Percentiles rank a stretch among this genome's conserved stretches.
These are phyloP conservation scores for Tuber indicum DNA, from an alignment of 495 filamentous ascomycete genomes.

Conservation along the genomic window DNA sequence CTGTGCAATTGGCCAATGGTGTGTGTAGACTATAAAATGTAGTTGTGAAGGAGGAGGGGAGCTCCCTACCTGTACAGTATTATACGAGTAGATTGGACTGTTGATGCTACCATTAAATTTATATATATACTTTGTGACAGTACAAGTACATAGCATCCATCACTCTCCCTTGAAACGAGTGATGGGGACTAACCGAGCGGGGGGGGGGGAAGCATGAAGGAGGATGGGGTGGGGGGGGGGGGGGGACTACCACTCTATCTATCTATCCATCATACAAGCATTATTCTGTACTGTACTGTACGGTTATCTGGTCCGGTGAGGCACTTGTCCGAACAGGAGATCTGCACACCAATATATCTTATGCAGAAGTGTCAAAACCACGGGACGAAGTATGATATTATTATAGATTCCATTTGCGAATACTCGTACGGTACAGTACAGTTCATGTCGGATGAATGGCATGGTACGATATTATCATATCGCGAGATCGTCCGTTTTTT, in stretches of 20 bases:
- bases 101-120: too few species aligned
- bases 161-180: background rate
- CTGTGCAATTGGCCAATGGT: background rate
- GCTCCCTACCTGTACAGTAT: too few species aligned
- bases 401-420: too few species aligned
- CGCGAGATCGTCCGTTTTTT: background rate
- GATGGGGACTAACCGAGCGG: background rate
- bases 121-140: background rate
- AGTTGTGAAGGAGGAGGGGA: background rate
- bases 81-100: background rate
- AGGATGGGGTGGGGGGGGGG: too few species aligned
- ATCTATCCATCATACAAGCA: too few species aligned
- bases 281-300: too few species aligned
- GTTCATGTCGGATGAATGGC: background rate
- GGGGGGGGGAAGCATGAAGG: too few species aligned
- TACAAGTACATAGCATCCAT: too few species aligned
- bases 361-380: too few species aligned
- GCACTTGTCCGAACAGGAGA: background rate
- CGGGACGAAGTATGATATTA: background rate
- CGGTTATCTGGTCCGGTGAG: too few species aligned
- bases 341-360: background rate
- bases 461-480: background rate
- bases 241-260: too few species aligned
- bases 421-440: too few species aligned
- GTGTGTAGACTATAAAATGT: background rate